These are phyloP conservation scores for Primulina tabacum DNA, from an alignment of 257 asterid species.

Conservation along the genomic window DNA sequence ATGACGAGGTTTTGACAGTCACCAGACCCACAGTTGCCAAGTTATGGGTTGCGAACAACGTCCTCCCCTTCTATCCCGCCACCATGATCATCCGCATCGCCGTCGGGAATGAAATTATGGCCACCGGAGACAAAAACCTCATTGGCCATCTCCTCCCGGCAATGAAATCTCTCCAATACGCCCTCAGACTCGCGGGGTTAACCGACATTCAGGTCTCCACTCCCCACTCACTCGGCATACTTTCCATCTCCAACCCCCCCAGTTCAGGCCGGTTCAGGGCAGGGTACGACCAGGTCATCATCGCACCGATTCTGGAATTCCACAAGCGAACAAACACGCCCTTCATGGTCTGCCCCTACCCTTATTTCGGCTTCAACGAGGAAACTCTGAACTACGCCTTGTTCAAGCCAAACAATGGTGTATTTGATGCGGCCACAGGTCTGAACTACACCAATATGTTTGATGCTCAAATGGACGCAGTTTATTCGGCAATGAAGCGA, in stretches of 20 bases:
- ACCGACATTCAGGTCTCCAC: constrained; percentile 34
- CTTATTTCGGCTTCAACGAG: constrained; percentile 33
- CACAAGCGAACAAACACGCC: constrained; percentile 40
- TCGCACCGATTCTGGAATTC: constrained; percentile 40
- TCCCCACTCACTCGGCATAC: constrained; percentile 43
- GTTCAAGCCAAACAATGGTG: constrained; percentile 43
- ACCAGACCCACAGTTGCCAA: constrained; percentile 17
- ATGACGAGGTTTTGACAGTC: constrained; percentile 26
- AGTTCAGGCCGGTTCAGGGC: constrained; percentile 37
- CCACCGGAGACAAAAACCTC: constrained; percentile 29
- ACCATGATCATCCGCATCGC: constrained; percentile 31
- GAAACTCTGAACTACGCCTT: constrained; percentile 33
- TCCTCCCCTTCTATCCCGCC: constrained; percentile 31
- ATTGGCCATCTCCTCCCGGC: constrained; percentile 34
- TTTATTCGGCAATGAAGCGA: constrained; percentile 46
- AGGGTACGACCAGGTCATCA: constrained; percentile 34
- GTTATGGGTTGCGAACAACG: constrained; percentile 27
- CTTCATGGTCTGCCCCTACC: constrained; percentile 51
- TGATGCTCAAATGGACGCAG: constrained; percentile 45
- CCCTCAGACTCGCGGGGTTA: constrained; percentile 33
- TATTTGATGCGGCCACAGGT: constrained; percentile 30
- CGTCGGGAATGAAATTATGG: constrained; percentile 38
- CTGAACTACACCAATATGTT: constrained; percentile 44
- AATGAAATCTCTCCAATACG: constrained; percentile 40
- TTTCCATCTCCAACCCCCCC: constrained; percentile 34